A percentile compares a stretch with the other conserved stretches of the same genome.
Evolutionary conservation across 2,329 filamentous ascomycete species (phyloP).

Genomic region (Chrysosporium keratinophilum): DNA sequence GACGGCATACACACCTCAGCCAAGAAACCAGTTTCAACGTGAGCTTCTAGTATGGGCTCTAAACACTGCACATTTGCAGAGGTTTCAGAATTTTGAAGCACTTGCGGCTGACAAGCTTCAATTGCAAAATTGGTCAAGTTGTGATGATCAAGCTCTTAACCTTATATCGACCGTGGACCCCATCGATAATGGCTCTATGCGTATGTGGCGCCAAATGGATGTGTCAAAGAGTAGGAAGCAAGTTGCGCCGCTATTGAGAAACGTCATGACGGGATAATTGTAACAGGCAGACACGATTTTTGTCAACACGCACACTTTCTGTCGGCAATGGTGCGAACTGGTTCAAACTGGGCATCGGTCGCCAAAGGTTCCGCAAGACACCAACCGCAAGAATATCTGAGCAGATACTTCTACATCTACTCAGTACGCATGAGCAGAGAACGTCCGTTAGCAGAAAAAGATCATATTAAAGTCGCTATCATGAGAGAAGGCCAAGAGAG

Average conservation of each 20-base stretch:
- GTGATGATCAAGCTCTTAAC: conserved; percentile 14
- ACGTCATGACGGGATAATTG: conserved; percentile 23
- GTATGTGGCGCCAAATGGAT: conserved; percentile 48
- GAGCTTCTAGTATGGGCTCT: conserved; percentile 45
- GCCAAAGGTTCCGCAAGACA: background rate
- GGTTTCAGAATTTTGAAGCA: conserved; percentile 39
- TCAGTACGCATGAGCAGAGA: too few relatives aligned
- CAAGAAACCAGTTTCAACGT: conserved; percentile 38
- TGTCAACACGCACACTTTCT: too few relatives aligned
- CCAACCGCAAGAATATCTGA: too few relatives aligned
- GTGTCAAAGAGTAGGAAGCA: conserved; percentile 52
- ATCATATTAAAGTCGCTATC: background rate
- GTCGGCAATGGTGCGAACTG: background rate
- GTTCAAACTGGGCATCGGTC: background rate
- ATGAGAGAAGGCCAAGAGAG: background rate
- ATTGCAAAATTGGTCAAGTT: conserved; percentile 25
- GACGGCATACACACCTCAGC: conserved; percentile 44
- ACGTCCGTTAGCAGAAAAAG: background rate
- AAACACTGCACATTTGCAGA: conserved; percentile 28
- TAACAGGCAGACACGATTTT: background rate
- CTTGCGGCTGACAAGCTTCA: conserved; percentile 37
- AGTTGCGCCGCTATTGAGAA: conserved; percentile 50
- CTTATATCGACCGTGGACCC: conserved; percentile 8
- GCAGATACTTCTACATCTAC: too few relatives aligned
- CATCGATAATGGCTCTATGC: conserved; percentile 28